Conservation (phyloP, 805 yeast species). For the Scheffersomyces lignosus region DNA sequence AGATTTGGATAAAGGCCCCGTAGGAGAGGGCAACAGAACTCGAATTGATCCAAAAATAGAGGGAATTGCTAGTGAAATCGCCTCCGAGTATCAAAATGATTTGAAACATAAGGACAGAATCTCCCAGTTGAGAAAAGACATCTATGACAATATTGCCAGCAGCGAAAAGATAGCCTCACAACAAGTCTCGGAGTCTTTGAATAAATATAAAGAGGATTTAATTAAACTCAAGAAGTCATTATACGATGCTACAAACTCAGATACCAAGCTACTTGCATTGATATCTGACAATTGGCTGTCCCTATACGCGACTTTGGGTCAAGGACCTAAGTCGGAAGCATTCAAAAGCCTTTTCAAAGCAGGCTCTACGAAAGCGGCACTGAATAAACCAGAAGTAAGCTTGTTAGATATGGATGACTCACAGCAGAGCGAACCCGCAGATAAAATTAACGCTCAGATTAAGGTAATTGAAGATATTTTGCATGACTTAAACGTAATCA, state of each 20-base stretch:
- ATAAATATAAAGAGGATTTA: slow-evolving; percentile 49
- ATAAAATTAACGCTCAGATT: slow-evolving; percentile 37
- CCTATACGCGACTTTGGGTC: slow-evolving; percentile 27
- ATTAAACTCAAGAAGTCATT: slow-evolving; percentile 58
- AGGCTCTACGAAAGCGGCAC: slow-evolving; percentile 4
- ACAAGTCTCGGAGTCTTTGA: slow-evolving; percentile 8
- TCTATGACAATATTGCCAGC: slow-evolving; percentile 32
- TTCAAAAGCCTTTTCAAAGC: slow-evolving; percentile 33
- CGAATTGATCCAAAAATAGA: slow-evolving; percentile 35
- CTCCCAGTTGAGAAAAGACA: slow-evolving; percentile 31
- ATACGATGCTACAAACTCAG: slow-evolving; percentile 61
- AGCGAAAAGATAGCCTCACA: slow-evolving; percentile 28
- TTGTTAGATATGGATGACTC: slow-evolving; percentile 70
- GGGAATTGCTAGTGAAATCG: slow-evolving; percentile 22
- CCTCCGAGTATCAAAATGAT: slow-evolving; percentile 30
- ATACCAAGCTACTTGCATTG: slow-evolving; percentile 50
- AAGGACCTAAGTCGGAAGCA: slow-evolving; percentile 44
- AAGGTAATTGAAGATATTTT: slow-evolving; percentile 54
- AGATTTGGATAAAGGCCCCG: slow-evolving; percentile 9
- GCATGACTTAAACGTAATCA: slow-evolving; percentile 60
- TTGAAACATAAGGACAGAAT: slow-evolving; percentile 32
- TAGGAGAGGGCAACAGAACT: slow-evolving; percentile 5
- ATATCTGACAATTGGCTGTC: slow-evolving; percentile 34
- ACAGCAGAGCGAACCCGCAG: slow-evolving; percentile 18
- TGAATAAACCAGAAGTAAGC: slow-evolving; percentile 35